A percentile compares a stretch with the other conserved stretches of the same genome.
These are phyloP conservation scores for Xylaria telfairii DNA, from an alignment of 495 filamentous ascomycete genomes.

Conservation along the genomic window DNA sequence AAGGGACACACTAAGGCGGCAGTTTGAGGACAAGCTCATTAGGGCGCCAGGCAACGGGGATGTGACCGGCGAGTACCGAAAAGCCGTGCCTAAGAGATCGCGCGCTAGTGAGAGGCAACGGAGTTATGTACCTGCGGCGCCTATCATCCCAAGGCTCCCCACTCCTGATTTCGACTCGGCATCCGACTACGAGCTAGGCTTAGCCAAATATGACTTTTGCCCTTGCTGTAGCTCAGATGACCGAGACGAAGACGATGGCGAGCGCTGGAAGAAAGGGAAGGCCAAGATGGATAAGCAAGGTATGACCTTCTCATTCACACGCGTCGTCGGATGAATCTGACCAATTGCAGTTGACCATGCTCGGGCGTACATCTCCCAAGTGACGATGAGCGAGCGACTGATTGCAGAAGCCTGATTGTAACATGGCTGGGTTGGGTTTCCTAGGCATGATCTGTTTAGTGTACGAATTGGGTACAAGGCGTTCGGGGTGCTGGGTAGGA, in stretches of 20 bases:
- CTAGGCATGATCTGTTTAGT: background rate
- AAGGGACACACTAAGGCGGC: background rate
- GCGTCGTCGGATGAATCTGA: background rate
- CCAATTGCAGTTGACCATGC: conserved; percentile 24
- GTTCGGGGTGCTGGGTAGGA: conserved; percentile 11
- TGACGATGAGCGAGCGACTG: conserved; percentile 16
- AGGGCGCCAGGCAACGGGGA: conserved; percentile 14
- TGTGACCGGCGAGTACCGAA: background rate
- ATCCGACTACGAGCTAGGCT: conserved; percentile 15
- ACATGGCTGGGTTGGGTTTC: background rate
- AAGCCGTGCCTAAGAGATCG: background rate
- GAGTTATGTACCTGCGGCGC: conserved; percentile 30
- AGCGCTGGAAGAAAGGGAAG: conserved; percentile 8
- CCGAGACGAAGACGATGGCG: background rate
- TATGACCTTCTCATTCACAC: conserved; percentile 20
- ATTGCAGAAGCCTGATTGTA: conserved; percentile 13
- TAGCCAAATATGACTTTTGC: conserved; percentile 29
- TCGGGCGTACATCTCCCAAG: conserved; percentile 17
- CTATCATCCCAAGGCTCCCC: conserved; percentile 36
- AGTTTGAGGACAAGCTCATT: background rate
- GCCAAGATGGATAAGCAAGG: conserved; percentile 37
- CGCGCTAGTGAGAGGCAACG: conserved; percentile 17
- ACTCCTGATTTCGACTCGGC: conserved; percentile 37
- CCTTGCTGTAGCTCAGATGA: conserved; percentile 28
- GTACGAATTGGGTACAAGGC: conserved; percentile 14